These are phyloP conservation scores for Saccharomycopsis phalli DNA, from an alignment of 1,139 yeast species.

Conservation along the genomic window DNA sequence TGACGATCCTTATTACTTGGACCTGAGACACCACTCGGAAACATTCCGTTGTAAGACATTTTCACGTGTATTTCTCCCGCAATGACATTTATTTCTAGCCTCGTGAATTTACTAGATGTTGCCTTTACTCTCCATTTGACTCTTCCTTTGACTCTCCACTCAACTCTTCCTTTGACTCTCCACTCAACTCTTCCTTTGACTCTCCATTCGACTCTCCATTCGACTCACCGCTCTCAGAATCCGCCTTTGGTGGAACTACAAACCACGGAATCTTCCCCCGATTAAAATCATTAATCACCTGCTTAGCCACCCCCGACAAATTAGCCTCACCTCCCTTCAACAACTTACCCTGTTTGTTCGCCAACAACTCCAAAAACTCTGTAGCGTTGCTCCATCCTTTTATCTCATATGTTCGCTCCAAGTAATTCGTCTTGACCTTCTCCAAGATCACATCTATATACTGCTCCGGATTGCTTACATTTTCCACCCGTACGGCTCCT, in stretches of 20 bases:
- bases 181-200: too few species aligned
- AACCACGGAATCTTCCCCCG: constrained; percentile 99
- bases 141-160: too few species aligned
- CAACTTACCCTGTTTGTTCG: constrained; percentile 86
- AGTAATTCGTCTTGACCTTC: constrained; percentile 82
- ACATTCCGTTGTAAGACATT: too few species aligned
- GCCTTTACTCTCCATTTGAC: too few species aligned
- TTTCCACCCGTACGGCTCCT: constrained; percentile 97
- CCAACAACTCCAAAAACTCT: constrained; percentile 82
- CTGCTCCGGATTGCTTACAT: constrained; percentile 91
- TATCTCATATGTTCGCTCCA: constrained; percentile 92
- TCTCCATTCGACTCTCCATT: too few species aligned
- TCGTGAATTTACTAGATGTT: too few species aligned
- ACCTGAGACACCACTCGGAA: too few species aligned
- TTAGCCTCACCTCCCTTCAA: constrained; percentile 98
- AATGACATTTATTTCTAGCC: too few species aligned
- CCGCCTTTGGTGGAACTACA: constrained; percentile 86
- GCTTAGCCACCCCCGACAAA: constrained; percentile 86
- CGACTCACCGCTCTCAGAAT: too few species aligned
- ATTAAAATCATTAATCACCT: constrained; percentile 86
- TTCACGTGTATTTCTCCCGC: too few species aligned
- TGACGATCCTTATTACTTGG: too few species aligned
- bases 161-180: too few species aligned
- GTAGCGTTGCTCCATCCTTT: constrained; percentile 80
- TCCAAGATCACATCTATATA: constrained; percentile 80